A percentile compares a stretch with the other conserved stretches of the same genome.
Conservation (phyloP, 345 rosid species). For the Moringa oleifera region DNA sequence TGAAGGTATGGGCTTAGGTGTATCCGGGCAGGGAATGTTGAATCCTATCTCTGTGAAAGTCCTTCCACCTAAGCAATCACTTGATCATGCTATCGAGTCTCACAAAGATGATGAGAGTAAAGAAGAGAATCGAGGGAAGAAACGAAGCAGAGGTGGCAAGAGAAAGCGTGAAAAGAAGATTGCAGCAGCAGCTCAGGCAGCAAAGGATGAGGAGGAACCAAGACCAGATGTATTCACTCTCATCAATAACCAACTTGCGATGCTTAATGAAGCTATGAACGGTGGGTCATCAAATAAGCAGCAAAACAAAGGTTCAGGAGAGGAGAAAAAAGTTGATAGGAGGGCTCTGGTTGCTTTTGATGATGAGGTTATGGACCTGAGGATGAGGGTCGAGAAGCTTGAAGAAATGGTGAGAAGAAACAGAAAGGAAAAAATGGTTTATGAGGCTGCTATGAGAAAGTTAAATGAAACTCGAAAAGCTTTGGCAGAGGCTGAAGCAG, state of each 20-base stretch:
- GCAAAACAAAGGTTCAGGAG: constrained; percentile 39
- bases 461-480: constrained; percentile 56
- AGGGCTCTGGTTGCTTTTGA: constrained; percentile 61
- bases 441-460: constrained; percentile 73
- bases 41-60: constrained; percentile 76
- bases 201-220: constrained; percentile 48
- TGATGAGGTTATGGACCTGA: constrained; percentile 68
- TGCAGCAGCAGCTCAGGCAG: constrained; percentile 66
- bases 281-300: constrained; percentile 35
- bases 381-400: constrained; percentile 47
- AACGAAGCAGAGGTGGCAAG: constrained; percentile 84
- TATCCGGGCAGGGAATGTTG: constrained; percentile 80
- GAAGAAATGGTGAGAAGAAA: constrained; percentile 81
- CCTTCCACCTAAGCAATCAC: constrained; percentile 78
- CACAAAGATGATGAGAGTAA: constrained; percentile 33
- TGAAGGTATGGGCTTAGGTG: constrained; percentile 93
- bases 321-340: constrained; percentile 60
- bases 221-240: constrained; percentile 76
- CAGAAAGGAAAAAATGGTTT: constrained; percentile 67
- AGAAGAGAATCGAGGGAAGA: constrained; percentile 45
- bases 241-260: constrained; percentile 62
- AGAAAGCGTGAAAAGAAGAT: constrained; percentile 81
- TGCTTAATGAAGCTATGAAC: constrained; percentile 30
- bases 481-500: constrained; percentile 60
- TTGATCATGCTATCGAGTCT: constrained; percentile 64